Percentiles rank a stretch among this genome's conserved stretches.
Evolutionary conservation across 331 rosid species (phyloP).

Genomic region (Acacia pycnantha): DNA sequence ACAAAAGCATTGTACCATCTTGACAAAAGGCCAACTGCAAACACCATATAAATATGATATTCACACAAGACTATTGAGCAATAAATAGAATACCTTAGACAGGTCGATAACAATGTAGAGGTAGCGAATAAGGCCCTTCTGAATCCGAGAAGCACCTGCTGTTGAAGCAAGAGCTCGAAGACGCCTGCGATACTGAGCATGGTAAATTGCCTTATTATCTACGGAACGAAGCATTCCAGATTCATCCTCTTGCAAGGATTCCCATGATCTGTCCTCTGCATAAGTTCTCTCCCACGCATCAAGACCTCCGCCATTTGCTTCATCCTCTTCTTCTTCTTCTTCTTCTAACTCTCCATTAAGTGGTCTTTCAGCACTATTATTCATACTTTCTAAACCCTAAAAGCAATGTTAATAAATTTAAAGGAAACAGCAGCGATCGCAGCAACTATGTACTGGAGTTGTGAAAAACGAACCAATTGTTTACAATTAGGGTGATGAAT

Average conservation of each 20-base stretch:
- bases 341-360: conserved; percentile 57
- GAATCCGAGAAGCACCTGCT: conserved; percentile 74
- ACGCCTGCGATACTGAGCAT: conserved; percentile 89
- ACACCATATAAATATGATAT: neutral
- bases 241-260: conserved; percentile 90
- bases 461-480: neutral
- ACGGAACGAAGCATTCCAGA: conserved; percentile 91
- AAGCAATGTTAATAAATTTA: conserved; percentile 13
- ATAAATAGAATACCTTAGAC: conserved; percentile 67
- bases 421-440: neutral
- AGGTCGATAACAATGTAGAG: conserved; percentile 70
- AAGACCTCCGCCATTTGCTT: conserved; percentile 54
- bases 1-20: neutral
- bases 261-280: conserved; percentile 97
- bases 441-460: neutral
- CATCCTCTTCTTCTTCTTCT: conserved; percentile 75
- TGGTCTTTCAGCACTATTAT: conserved; percentile 51
- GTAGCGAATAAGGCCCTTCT: conserved; percentile 94
- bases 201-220: conserved; percentile 64
- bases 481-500: neutral
- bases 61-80: neutral
- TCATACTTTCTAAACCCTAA: conserved; percentile 48
- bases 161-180: conserved; percentile 66
- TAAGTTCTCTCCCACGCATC: conserved; percentile 93
- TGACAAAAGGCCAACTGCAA: neutral